A percentile compares a stretch with the other conserved stretches of the same genome.
phyloP scores from a whole-genome alignment of 2,329 filamentous ascomycete species.

The Xylariaceae sp. region DNA sequence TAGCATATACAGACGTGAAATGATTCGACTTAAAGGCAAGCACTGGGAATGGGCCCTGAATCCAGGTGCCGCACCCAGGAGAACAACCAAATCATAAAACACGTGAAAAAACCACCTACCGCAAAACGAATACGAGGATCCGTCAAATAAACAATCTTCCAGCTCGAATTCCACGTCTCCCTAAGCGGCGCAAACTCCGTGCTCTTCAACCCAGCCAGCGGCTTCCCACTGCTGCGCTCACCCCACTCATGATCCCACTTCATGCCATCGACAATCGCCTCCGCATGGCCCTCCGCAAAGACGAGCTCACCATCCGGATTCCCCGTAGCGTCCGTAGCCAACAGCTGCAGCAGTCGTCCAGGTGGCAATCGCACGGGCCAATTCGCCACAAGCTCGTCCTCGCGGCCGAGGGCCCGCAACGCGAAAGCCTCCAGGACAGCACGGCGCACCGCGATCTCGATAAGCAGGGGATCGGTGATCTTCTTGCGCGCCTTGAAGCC shows the following conservation, averaged over 20 bases:
- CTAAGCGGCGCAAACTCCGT: conserved; percentile 41
- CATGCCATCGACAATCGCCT: conserved; percentile 33
- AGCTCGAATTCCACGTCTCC: conserved; percentile 48
- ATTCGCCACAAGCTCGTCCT: conserved; percentile 20
- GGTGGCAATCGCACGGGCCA: conserved; percentile 28
- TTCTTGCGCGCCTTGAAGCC: conserved; percentile 39
- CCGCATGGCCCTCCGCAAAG: conserved; percentile 36
- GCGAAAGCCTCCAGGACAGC: conserved; percentile 50
- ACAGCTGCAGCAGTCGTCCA: conserved; percentile 29
- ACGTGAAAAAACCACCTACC: conserved; percentile 45
- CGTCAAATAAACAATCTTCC: conserved; percentile 53
- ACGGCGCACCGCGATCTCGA: conserved; percentile 46
- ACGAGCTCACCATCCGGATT: conserved; percentile 37
- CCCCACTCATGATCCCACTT: conserved; percentile 24
- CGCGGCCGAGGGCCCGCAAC: conserved; percentile 34
- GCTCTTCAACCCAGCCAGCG: conserved; percentile 22
- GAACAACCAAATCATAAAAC: background rate
- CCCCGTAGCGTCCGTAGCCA: conserved; percentile 35
- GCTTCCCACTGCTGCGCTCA: background rate
- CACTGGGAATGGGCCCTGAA: background rate
- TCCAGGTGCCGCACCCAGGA: too few species aligned
- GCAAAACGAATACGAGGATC: conserved; percentile 64
- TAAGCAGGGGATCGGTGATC: conserved; percentile 39
- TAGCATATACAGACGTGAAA: background rate
- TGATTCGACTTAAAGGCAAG: background rate